phyloP scores from a whole-genome alignment of 2,329 filamentous ascomycete species.

The Aspergillus neoniger region DNA sequence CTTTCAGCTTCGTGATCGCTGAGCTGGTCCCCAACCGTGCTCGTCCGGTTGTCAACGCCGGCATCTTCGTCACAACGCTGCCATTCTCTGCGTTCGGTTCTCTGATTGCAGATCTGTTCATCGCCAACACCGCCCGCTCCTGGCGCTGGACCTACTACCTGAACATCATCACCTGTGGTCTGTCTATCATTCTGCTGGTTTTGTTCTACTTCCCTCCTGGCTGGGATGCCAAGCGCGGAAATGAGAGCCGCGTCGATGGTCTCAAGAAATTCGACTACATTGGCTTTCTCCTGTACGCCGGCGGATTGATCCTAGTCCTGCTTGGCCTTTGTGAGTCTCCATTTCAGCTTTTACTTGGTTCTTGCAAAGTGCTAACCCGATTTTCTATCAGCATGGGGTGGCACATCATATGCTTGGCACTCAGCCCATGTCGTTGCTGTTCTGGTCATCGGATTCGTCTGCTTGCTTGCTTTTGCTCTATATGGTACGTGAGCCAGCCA shows the following conservation, averaged over 20 bases:
- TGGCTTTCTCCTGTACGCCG: slow-evolving; percentile 48
- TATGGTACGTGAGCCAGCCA: not conserved
- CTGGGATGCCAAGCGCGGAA: slow-evolving; percentile 45
- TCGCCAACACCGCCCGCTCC: slow-evolving; percentile 43
- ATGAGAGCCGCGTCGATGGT: slow-evolving; percentile 35
- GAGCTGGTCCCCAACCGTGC: slow-evolving; percentile 45
- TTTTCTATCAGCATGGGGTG: slow-evolving; percentile 6
- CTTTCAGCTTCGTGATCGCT: slow-evolving; percentile 40
- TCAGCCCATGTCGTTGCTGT: slow-evolving; percentile 8
- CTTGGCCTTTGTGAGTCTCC: slow-evolving; percentile 42
- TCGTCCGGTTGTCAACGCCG: slow-evolving; percentile 35
- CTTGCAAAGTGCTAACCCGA: not conserved
- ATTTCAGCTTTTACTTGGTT: too few species aligned
- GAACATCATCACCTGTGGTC: slow-evolving; percentile 49
- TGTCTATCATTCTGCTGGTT: slow-evolving; percentile 3
- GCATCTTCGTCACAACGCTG: slow-evolving; percentile 37
- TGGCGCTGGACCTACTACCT: slow-evolving; percentile 57
- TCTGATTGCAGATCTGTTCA: slow-evolving; percentile 50
- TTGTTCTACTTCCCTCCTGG: slow-evolving; percentile 30
- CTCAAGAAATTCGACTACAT: slow-evolving; percentile 50
- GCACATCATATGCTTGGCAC: slow-evolving; percentile 6
- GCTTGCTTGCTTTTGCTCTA: not conserved
- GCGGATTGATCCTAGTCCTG: slow-evolving; percentile 47
- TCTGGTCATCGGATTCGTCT: slow-evolving; percentile 7
- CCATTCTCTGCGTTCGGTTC: slow-evolving; percentile 41